Evolutionary conservation across 192 early-diverging fungal species (phyloP), one percentile per base, ranked within the genome.

Genomic region (Mortierella antarctica): DNA sequence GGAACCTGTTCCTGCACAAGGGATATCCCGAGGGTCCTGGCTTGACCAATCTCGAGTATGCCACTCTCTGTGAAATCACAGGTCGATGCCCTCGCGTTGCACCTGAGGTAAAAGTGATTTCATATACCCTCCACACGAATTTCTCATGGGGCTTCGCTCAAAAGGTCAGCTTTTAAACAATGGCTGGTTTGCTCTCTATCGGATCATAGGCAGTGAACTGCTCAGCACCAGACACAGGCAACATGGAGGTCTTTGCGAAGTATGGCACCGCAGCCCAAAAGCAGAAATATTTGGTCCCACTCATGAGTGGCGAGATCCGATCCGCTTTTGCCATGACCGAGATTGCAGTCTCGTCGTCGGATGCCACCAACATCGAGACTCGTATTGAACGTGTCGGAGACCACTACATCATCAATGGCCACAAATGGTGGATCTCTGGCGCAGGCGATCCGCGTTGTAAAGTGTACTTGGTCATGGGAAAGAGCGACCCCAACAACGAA

Each of bases 311-410:
- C 57, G 82, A 92, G 84, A 97, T 99, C 75, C 91, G 98, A 20
- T 98, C 96, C 23, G 96, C 97, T 20, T 98, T 99, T 85, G 96
- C 96, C 65, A 99, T 99, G 98, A 98, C 96, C 20, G 98, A 99
- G 83, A 94, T 95, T n/a, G 83, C 65, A 8, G 96, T 99, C 44
- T 96, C 98, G 0, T 96, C 95, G 41, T 97, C 97, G 46, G 98
- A 99, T 81, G 98, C 98, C 0, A 98, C 96, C 73, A 99, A 99
- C 86, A 99, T 99, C 63, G 89, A 93, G 82, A 93, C 94, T 44
- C 78, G 76, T 44, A 98, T 99, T 65, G 72, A 84, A 65, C 88
- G 89, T 20, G 87, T 87, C 17, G 89, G 90, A 23, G 83, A 87
- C 60, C 84, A 90, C 21, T 94, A 90, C 59, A 82, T 91, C 5